Conservation (phyloP, 1,284 basidiomycete genomes). For the Boletus calvinii region DNA sequence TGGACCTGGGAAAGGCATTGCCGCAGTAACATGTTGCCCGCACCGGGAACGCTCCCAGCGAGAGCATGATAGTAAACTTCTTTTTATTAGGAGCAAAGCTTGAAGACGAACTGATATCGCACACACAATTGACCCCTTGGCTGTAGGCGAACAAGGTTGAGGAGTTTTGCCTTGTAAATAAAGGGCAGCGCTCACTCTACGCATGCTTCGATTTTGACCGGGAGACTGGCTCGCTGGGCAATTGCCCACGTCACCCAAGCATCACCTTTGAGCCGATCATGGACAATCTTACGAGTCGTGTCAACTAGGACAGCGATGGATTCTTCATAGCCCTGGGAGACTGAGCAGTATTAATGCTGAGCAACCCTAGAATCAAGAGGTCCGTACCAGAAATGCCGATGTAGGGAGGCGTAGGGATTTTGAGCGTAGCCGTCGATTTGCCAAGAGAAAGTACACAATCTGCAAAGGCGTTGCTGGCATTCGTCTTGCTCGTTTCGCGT, state of each 20-base stretch:
- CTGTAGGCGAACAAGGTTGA: background rate
- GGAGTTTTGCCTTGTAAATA: too few species aligned
- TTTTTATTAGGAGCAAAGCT: background rate
- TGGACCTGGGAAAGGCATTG: constrained; percentile 10
- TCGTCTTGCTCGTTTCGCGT: background rate
- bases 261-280: constrained; percentile 10
- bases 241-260: constrained; percentile 13
- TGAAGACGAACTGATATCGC: background rate
- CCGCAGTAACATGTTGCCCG: constrained; percentile 2
- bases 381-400: background rate
- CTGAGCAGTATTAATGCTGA: background rate
- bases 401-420: constrained; percentile 1
- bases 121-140: constrained; percentile 13
- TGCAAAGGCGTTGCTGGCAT: background rate
- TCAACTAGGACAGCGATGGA: background rate
- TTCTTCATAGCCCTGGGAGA: background rate
- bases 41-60: constrained; percentile 1
- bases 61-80: constrained; percentile 9
- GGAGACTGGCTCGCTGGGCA: constrained; percentile 8
- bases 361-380: background rate
- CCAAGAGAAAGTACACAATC: background rate
- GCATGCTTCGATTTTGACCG: constrained; percentile 10
- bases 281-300: constrained; percentile 1
- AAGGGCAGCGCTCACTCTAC: constrained; percentile 3
- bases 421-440: background rate